Evolutionary conservation across 1,139 yeast genomes (phyloP), one percentile per base, ranked within the genome.

Genomic region (Yamadazyma spencermartinsiae): DNA sequence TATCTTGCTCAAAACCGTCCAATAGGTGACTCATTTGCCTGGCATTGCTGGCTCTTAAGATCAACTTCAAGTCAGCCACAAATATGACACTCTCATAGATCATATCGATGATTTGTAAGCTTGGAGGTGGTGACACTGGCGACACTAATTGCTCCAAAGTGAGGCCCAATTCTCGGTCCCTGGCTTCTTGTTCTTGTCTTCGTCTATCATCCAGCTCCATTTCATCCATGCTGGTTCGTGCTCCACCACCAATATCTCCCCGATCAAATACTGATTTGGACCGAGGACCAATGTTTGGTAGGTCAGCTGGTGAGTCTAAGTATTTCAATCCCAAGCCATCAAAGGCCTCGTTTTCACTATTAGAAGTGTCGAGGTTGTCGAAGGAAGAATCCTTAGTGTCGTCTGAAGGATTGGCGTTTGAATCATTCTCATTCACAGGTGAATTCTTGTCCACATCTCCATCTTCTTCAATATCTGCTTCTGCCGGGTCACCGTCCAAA

Each of bases 11-110:
- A 34, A 72, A 68, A 27, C 59, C 53, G 10, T 56, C 59, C 38
- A 79, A 61, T 9, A 68, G 61, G 31, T 63, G 62, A 5, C 79
- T 69, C 74, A 82, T 72, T 39, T 77, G 80, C 35, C 79, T 60
- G n/a, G 77, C 82, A 52, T 82, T 82, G 42, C 74, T 63, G 2
- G 85, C 76, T 42, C 89, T 67, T 34, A 82, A 58, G 72, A 83
- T 70, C 43, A 84, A 58, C 48, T 82, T 79, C 62, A 81, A 66
- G 51, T 84, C 90, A 42, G 80, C 76, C 0, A 77, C 78, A 34
- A 82, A 58, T 0, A 80, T 76, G 1, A 82, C 80, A 2, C 76
- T 64, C 48, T 83, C 86, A 49, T 76, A 76, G 29, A 83, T 74
- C 36, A 79, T 55, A 43, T 80, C 83, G 32, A 84, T 68, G 6